phyloP scores from a whole-genome alignment of 768 basidiomycete genomes.

The Pleurotus platypus region DNA sequence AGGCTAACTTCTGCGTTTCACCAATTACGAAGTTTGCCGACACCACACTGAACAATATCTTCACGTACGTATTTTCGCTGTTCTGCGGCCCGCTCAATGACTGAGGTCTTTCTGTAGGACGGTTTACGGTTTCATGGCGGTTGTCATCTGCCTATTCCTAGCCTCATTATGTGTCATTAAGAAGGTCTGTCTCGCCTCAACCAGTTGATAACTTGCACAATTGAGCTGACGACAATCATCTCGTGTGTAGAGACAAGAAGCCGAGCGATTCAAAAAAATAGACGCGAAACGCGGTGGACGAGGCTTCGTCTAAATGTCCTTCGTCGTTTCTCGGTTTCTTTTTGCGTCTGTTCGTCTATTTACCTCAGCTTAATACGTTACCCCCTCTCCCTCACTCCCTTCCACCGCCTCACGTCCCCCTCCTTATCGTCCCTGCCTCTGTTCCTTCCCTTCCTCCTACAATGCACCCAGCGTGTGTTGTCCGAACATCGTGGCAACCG shows the following conservation, averaged over 20 bases:
- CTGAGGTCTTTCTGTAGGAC: slow-evolving; percentile 17
- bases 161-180: slow-evolving; percentile 86
- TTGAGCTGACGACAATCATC: slow-evolving; percentile 3
- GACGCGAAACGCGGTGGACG: slow-evolving; percentile 84
- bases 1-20: slow-evolving; percentile 65
- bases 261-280: slow-evolving; percentile 84
- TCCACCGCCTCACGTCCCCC: background rate
- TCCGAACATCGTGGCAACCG: slow-evolving; percentile 3
- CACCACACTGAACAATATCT: slow-evolving; percentile 71
- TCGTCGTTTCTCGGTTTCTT: background rate
- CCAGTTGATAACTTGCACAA: background rate
- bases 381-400: background rate
- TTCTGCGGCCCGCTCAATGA: background rate
- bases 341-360: background rate
- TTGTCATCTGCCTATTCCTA: slow-evolving; percentile 71
- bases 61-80: slow-evolving; percentile 57
- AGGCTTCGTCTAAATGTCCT: slow-evolving; percentile 67
- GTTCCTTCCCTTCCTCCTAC: background rate
- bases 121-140: slow-evolving; percentile 83
- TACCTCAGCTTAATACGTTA: slow-evolving; percentile 1
- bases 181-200: slow-evolving; percentile 37
- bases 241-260: slow-evolving; percentile 61
- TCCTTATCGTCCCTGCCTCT: background rate
- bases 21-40: slow-evolving; percentile 68
- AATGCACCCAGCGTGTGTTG: slow-evolving; percentile 1